These are phyloP conservation scores for Dioscorea zingiberensis DNA, from an alignment of 106 monocot species.

Conservation along the genomic window DNA sequence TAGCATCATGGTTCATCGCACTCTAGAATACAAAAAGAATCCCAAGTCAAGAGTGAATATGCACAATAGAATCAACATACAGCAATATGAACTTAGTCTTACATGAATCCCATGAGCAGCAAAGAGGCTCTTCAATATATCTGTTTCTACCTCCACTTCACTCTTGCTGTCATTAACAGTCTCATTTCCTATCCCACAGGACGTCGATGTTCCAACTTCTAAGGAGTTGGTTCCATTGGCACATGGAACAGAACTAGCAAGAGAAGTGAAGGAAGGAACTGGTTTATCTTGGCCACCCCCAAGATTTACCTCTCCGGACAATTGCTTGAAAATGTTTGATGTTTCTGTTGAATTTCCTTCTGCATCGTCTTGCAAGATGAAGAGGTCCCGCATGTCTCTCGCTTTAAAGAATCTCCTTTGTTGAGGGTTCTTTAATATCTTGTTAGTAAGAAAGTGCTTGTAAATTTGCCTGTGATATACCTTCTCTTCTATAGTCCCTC, in stretches of 20 bases:
- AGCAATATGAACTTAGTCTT: conserved; percentile 6
- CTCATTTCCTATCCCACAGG: conserved; percentile 21
- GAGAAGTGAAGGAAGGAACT: conserved; percentile 1
- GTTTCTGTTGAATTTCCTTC: conserved; percentile 59
- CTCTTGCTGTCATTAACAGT: conserved; percentile 7
- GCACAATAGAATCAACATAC: too few species aligned
- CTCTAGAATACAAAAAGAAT: conserved; percentile 41
- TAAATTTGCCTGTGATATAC: conserved; percentile 97
- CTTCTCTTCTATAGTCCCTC: conserved; percentile 98
- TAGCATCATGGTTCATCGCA: conserved; percentile 89
- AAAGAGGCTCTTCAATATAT: conserved; percentile 68
- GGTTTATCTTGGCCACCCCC: conserved; percentile 19
- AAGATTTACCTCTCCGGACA: conserved; percentile 55
- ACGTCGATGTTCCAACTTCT: conserved; percentile 5
- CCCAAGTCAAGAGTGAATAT: neutral
- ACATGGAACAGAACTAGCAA: neutral
- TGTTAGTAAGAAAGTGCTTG: conserved; percentile 93
- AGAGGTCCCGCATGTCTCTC: conserved; percentile 86
- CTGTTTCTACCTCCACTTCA: conserved; percentile 40
- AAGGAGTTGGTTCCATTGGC: neutral
- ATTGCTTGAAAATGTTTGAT: conserved; percentile 80
- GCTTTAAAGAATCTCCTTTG: conserved; percentile 93
- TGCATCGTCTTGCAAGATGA: conserved; percentile 71
- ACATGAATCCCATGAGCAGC: conserved; percentile 87
- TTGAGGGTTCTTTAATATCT: conserved; percentile 85